Conservation (phyloP, 345 rosid species). For the Hypericum androsaemum region DNA sequence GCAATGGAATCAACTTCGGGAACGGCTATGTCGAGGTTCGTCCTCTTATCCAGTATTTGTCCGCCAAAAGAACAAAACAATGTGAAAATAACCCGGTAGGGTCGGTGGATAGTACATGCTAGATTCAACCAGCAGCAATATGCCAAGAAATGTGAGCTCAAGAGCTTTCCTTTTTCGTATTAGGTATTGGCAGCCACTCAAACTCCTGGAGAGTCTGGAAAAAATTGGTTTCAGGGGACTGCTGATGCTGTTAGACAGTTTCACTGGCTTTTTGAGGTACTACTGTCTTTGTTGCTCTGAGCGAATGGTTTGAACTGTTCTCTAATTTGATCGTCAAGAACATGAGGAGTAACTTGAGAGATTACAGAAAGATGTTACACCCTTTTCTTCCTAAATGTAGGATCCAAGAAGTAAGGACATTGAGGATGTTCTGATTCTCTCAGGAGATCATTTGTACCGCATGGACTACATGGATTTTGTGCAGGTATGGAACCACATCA, state of each 20-base stretch:
- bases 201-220: conserved; percentile 86
- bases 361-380: not conserved
- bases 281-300: too few species aligned
- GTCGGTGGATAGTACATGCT: too few species aligned
- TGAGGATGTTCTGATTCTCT: conserved; percentile 83
- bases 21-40: conserved; percentile 79
- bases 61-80: too few species aligned
- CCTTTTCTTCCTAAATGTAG: too few species aligned
- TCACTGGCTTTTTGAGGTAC: conserved; percentile 96
- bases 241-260: conserved; percentile 96
- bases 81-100: too few species aligned
- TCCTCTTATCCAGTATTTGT: too few species aligned
- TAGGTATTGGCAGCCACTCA: conserved; percentile 93
- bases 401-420: conserved; percentile 68
- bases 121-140: too few species aligned
- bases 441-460: conserved; percentile 88
- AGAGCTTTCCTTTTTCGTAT: not conserved
- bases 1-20: conserved; percentile 65
- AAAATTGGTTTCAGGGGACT: conserved; percentile 89
- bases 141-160: too few species aligned
- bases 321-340: too few species aligned
- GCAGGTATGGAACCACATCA: too few species aligned
- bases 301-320: not conserved
- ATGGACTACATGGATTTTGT: conserved; percentile 97
- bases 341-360: too few species aligned